Base-by-base conservation (phyloP, 345 rosid genomes). In the Corchorus olitorius region DNA sequence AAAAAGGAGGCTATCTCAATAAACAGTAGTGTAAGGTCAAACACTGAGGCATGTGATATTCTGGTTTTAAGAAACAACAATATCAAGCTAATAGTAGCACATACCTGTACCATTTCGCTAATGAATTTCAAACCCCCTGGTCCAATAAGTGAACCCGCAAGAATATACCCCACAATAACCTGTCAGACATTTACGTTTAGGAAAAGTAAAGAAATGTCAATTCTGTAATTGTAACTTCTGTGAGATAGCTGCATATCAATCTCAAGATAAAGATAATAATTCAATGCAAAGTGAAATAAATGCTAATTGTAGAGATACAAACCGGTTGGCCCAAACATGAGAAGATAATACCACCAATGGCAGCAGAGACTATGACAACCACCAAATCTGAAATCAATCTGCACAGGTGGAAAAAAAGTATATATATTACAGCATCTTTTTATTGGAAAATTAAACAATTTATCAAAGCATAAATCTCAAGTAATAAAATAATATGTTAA, bases 101-200 rank as follows among this genome's bases (percentile, higher is more conserved):
- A 64, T 81, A 97, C 99, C 98, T 94, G 98, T n/a, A 97, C 99
- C 97, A 97, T 88, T 87, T 97, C 99, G 68, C 92, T 92, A 55
- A 97, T 92, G 84, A 94, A 97, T 79, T 97, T 94, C 85, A 94
- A 86, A 37, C 99, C 99, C 65, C 99, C 99, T 17, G 98, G 99
- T 75, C 98, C 98, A 75, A 97, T 89, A 65, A 97, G 76, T 17
- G 99, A 97, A 66, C 98, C 99, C 5, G 97, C 97, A 65, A 97
- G 96, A 84, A 97, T 97, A 86, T 97, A 97, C 67, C 98, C 99
- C 75, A 97, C 98, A 83, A 97, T 97, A 56, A 90, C 95, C 99
- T 96, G 80, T 46, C 58, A 70, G 46, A 61, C 16, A 27, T 56
- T 70, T 55, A 65, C 75, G 27, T 22, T 61, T 9, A 64, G 11